Base-by-base conservation (phyloP, 2,329 filamentous ascomycete species). In the Botryotinia convoluta region DNA sequence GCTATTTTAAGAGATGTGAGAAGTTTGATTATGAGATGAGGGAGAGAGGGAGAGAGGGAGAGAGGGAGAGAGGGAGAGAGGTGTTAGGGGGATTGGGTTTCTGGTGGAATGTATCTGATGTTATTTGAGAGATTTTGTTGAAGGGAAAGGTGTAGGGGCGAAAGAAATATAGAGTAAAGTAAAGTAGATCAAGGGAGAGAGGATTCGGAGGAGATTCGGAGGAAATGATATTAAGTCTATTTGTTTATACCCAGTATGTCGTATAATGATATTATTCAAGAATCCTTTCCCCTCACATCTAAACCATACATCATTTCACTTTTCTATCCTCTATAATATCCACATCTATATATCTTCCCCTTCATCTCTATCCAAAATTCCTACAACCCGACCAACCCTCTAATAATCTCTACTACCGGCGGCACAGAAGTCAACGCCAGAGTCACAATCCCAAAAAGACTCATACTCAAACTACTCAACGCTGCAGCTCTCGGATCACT, bases 381-480 rank as follows among this genome's bases (percentile, higher is more conserved):
- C 71, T 73, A 77, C 32, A 86, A 76, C 10, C 83, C 84, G 35
- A 87, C 87, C 35, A 88, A 79, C 1, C 84, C 83, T 70, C 83
- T 81, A 29, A 90, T 82, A 3, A 85, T 81, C 18, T 80, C 82
- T 0, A 85, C 85, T 44, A 89, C 83, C 0, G 85, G 83, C 18
- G 88, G 87, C 54, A 90, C 85, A 1, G 87, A 88, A 2, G 88
- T 90, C 76, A 89, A 85, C 7, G 88, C 80, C 26, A 90, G 85
- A 0, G 87, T 89, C 18, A 89, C 85, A 3, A 88, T 87, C 14
- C 88, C 88, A 77, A 90, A 89, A 14, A 90, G 76, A 69, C 85
- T 87, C 89, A 91, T 90, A 0, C 87, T 87, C 37, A 91, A 80
- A 75, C 86, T 89, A 29, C 86, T 87, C 69, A 90, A 81, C 29